Base-by-base conservation (phyloP, 352 stramenopile species). In the Elongisporangium prolatum region DNA sequence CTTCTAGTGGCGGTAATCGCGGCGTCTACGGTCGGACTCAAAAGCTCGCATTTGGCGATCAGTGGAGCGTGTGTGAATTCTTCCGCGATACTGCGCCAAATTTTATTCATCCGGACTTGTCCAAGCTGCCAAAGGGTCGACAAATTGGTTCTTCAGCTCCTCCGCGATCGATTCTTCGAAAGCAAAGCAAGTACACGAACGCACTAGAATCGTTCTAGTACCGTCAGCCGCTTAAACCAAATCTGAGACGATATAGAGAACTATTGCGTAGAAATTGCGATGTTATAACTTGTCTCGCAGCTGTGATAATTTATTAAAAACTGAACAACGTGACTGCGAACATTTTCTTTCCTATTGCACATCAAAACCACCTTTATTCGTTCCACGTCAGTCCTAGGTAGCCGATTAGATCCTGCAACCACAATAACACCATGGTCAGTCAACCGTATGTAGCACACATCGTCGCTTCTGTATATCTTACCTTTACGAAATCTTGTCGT, bases 1-100 rank as follows among this genome's bases (percentile, higher is more conserved):
- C 28, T 13, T 2, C 28, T 9, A 40, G 28, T 40, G 28, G 28
- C 9, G 28, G 28, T 40, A 49, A 65, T 1, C 67, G 70, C 49
- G 84, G 84, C 52, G 80, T 88, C 2, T 93, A 77, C 54, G 84
- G 80, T 22, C 68, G 84, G 11, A 37, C 28, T 16, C 84, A 93
- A 57, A 65, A 62, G 20, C 75, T 93, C 1, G 70, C 71, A 21
- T 93, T 93, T 56, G 61, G 72, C 13, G 74, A 83, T 59, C 68
- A 69, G 2, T 91, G 80, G 80, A 81, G 57, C 40, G 67, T 72
- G 5, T 70, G 72, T 54, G 69, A 90, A 61, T 91, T 87, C 50
- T 63, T 67, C 52, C 68, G 67, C 24, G 68, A 82, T 50, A 61
- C 64, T 8, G 70, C 73, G 11, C 68, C 70, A 6, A 67, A 57